A percentile compares a stretch with the other conserved stretches of the same genome.
Evolutionary conservation across 305 asterid genomes (phyloP).

Genomic region (Salvia sclarea): DNA sequence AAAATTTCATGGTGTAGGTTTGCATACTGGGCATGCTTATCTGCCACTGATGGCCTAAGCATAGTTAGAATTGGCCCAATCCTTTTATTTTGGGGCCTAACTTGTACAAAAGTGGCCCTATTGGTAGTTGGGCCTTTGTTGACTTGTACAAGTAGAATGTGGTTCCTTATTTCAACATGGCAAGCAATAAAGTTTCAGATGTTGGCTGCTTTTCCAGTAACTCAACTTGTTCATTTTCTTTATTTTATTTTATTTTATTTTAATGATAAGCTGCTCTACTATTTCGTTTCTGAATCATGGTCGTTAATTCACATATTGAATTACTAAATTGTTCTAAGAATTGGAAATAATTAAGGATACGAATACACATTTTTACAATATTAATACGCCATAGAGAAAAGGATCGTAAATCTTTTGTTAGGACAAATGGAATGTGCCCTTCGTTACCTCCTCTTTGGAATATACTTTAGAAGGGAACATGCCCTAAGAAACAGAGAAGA

Average conservation of each 20-base stretch:
- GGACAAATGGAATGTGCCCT: no score
- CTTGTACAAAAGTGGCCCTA: constrained; percentile 17
- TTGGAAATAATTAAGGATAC: no score
- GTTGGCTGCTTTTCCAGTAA: neutral
- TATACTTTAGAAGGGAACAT: no score
- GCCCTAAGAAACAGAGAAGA: no score
- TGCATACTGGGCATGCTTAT: neutral
- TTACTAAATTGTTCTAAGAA: no score
- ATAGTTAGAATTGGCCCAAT: constrained; percentile 20
- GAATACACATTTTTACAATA: no score
- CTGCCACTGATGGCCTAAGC: constrained; percentile 1
- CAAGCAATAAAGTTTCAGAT: constrained; percentile 18
- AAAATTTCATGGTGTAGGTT: neutral
- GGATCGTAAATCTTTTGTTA: no score
- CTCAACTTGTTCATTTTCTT: neutral
- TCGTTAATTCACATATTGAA: no score
- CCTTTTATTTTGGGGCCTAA: constrained; percentile 1
- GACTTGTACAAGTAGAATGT: constrained; percentile 25
- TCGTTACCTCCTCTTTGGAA: no score
- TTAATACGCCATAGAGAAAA: no score
- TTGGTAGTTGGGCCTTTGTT: neutral
- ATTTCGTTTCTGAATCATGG: neutral
- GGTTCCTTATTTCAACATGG: constrained; percentile 6
- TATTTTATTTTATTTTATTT: no score
- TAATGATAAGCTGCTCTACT: no score